Base-by-base conservation (phyloP, 163 green algal species). In the Scenedesmus sp. region DNA sequence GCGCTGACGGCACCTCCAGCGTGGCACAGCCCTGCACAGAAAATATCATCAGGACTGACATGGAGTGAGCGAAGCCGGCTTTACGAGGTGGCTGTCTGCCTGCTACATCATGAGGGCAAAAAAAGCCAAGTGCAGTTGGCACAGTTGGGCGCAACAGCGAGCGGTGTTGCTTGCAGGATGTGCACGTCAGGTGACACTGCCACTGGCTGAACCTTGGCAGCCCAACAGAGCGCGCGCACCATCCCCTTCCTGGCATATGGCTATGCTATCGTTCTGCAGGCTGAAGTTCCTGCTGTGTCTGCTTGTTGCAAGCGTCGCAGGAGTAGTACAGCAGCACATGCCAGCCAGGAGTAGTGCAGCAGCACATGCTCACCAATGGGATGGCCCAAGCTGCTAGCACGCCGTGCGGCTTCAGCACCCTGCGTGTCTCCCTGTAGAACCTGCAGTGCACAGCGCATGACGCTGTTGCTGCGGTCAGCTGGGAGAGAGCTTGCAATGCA, bases 371-470 rank as follows among this genome's bases (percentile, higher is more conserved):
- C 56, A 91, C 87, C 87, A 91, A 23, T 3, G 87, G 87, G n/a
- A 91, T 91, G 4, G 89, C 90, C 94, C 94, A 96, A 2, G 91
- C 74, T 15, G 94, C 94, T 13, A 96, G 64, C 18, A 62, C 73
- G 52, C 94, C 94, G 34, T 82, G 79, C 1, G 94, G 92, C 57
- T 90, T 92, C 79, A 96, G 90, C 56, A 96, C 86, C 9, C 94
- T 60, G 7, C 85, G 70, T 0, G 57, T 74, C 81, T 96, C 92
- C 9, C 10, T 34, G 34, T 91, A 95, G 84, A 96, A 96, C 10
- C 54, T 57, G 81, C 81, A 46, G 23, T 52, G 5, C 64, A 73
- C 64, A 46, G 34, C 34, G 34, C 66, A 76, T 16, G 18, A 2
- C 23, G 23, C 70, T 15, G 23, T 23, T 4, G 59, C 9, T 64